These are phyloP conservation scores for Blechomonas ayalai DNA, from an alignment of 208 protist species.

Conservation along the genomic window DNA sequence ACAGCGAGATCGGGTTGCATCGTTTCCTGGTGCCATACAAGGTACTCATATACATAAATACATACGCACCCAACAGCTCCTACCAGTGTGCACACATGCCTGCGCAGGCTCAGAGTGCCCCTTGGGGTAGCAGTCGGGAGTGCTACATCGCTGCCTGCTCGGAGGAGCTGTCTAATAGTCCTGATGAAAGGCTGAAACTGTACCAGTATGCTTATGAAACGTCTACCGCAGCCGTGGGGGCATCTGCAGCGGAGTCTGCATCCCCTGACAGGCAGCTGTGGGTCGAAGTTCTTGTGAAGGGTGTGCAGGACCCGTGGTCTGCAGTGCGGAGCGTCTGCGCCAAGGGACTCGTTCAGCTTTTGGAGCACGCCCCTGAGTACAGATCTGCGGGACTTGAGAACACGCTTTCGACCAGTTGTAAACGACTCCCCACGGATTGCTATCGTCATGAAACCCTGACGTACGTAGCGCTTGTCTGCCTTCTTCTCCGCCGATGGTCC, in stretches of 20 bases:
- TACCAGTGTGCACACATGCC: too few species aligned
- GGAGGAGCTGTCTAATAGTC: conserved; percentile 9
- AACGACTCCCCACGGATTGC: too few species aligned
- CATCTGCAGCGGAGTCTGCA: not conserved
- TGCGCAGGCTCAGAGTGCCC: too few species aligned
- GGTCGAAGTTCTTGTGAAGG: conserved; percentile 41
- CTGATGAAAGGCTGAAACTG: conserved; percentile 21
- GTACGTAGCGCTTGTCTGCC: too few species aligned
- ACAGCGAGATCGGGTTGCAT: too few species aligned
- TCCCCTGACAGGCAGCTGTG: conserved; percentile 6
- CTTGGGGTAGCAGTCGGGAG: too few species aligned
- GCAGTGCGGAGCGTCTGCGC: conserved; percentile 28
- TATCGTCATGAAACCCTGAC: too few species aligned
- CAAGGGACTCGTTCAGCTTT: conserved; percentile 10
- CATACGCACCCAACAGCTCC: too few species aligned
- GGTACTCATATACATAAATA: too few species aligned
- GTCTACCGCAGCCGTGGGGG: not conserved
- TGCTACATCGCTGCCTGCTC: conserved; percentile 5
- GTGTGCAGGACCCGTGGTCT: conserved; percentile 67
- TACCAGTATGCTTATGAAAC: conserved; percentile 6
- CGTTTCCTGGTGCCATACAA: too few species aligned
- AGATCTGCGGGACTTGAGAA: too few species aligned
- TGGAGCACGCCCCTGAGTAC: conserved; percentile 1
- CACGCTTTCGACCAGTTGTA: too few species aligned
- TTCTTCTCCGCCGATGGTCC: conserved; percentile 4